These are phyloP conservation scores for Raphanus hybrid DNA, from an alignment of 441 rosid genomes.

Conservation along the genomic window DNA sequence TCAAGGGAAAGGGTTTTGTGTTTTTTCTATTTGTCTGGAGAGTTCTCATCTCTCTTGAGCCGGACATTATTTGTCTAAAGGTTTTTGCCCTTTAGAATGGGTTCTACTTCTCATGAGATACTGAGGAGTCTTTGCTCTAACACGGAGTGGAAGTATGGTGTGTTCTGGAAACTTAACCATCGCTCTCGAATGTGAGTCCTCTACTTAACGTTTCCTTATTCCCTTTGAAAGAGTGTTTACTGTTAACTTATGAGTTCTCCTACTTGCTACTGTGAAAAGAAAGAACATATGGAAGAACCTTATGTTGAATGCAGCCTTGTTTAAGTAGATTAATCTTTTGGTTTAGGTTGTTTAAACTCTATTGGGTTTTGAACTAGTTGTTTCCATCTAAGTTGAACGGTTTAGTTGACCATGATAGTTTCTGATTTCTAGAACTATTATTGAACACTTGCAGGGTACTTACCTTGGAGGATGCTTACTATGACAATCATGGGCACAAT, in stretches of 20 bases:
- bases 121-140: slow-evolving; percentile 82
- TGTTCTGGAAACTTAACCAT: slow-evolving; percentile 89
- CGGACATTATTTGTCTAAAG: slow-evolving; percentile 4
- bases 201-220: slow-evolving; percentile 12
- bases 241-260: neutral
- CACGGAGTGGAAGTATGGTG: slow-evolving; percentile 84
- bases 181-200: slow-evolving; percentile 69
- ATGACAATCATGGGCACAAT: slow-evolving; percentile 52
- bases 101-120: slow-evolving; percentile 56
- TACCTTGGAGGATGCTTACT: slow-evolving; percentile 89
- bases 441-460: slow-evolving; percentile 69
- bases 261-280: slow-evolving; percentile 24
- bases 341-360: neutral
- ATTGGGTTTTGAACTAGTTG: neutral
- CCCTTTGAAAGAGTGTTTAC: neutral
- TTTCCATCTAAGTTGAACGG: neutral
- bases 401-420: slow-evolving; percentile 12
- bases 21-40: neutral
- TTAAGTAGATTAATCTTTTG: neutral
- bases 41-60: slow-evolving; percentile 24
- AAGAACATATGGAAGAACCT: slow-evolving; percentile 25
- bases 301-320: neutral
- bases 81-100: slow-evolving; percentile 43
- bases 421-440: slow-evolving; percentile 18
- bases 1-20: slow-evolving; percentile 23